Evolutionary conservation across 371 early-diverging fungal species (phyloP).

Genomic region (Circinella umbellata): DNA sequence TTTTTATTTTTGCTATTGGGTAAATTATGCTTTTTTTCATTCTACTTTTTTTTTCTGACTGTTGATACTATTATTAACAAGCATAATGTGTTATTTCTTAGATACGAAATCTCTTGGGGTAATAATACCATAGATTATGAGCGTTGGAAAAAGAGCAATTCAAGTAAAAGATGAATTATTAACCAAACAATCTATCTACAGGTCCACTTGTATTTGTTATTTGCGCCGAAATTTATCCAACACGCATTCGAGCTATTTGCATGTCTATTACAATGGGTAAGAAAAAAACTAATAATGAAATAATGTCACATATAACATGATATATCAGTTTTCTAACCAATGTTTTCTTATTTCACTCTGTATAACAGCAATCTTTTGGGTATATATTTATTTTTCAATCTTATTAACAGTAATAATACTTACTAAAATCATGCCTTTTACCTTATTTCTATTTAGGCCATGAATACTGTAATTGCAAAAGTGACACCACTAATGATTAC

Average conservation of each 20-base stretch:
- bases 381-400: background rate
- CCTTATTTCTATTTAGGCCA: slow-evolving; percentile 14
- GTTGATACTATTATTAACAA: background rate
- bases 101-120: slow-evolving; percentile 68
- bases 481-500: slow-evolving; percentile 52
- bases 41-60: background rate
- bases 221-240: slow-evolving; percentile 71
- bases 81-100: background rate
- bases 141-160: too few relatives aligned
- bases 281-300: background rate
- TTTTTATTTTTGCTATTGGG: slow-evolving; percentile 53
- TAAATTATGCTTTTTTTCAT: background rate
- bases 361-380: slow-evolving; percentile 1
- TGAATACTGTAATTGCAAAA: slow-evolving; percentile 56
- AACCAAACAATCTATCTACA: background rate
- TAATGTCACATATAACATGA: background rate
- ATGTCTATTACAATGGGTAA: slow-evolving; percentile 46
- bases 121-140: background rate
- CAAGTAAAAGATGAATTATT: background rate
- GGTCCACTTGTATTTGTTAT: slow-evolving; percentile 68
- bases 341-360: background rate
- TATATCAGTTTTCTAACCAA: background rate
- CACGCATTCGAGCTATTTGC: slow-evolving; percentile 47
- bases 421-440: background rate
- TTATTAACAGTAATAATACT: background rate